Conservation (phyloP, 2,329 filamentous ascomycete species). For the Plectosphaerella plurivora region DNA sequence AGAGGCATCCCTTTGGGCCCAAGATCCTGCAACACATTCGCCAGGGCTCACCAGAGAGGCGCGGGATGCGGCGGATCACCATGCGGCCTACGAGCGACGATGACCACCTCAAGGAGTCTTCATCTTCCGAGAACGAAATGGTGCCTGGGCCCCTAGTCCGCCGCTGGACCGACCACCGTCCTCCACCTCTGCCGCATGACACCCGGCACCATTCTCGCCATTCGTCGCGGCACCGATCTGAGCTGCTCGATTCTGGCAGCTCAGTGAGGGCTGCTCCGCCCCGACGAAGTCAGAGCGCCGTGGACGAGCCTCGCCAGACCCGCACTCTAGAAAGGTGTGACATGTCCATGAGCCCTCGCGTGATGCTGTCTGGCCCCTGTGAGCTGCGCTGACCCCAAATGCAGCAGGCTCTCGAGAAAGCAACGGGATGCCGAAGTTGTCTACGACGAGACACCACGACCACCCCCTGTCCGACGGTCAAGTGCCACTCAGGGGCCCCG, state of each 20-base stretch:
- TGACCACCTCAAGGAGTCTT: neutral
- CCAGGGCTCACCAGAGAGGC: too few species aligned
- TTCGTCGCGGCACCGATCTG: conserved; percentile 8
- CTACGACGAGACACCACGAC: conserved; percentile 4
- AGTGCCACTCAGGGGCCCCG: conserved; percentile 9
- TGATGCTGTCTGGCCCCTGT: neutral
- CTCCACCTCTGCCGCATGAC: neutral
- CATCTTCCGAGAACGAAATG: conserved; percentile 4
- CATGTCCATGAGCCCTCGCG: neutral
- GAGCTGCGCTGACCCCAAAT: conserved; percentile 1
- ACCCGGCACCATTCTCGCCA: conserved; percentile 8
- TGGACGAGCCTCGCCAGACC: conserved; percentile 4
- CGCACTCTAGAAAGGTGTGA: conserved; percentile 5
- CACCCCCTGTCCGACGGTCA: conserved; percentile 6
- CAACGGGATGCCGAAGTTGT: conserved; percentile 4
- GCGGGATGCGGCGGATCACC: conserved; percentile 2
- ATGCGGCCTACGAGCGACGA: neutral
- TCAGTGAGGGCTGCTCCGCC: conserved; percentile 6
- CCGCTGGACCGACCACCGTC: conserved; percentile 5
- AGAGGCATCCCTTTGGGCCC: too few species aligned
- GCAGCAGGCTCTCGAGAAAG: conserved; percentile 4
- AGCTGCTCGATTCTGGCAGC: conserved; percentile 7
- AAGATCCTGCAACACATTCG: too few species aligned
- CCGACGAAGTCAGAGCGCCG: conserved; percentile 2
- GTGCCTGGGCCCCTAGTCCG: conserved; percentile 1